phyloP scores from a whole-genome alignment of 192 early-diverging fungal genomes.

The Entomortierella chlamydospora region DNA sequence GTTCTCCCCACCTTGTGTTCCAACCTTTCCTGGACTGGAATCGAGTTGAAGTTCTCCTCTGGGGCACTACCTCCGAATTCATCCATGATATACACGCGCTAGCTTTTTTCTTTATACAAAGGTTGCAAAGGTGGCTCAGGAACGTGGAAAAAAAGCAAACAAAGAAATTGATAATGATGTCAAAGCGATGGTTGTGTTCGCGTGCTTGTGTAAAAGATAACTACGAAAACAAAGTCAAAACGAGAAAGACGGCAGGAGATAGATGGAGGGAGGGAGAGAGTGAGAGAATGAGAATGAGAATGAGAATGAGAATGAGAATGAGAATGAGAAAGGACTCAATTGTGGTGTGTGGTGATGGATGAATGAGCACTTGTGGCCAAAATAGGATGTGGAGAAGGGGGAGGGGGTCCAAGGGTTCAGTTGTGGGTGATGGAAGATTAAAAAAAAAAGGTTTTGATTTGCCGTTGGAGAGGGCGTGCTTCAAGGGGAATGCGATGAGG shows the following conservation, averaged over 20 bases:
- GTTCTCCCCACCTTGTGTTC: constrained; percentile 81
- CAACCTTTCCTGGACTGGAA: constrained; percentile 84
- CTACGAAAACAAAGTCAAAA: too few species aligned
- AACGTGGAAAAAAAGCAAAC: neutral
- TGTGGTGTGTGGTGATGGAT: neutral
- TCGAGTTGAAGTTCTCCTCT: constrained; percentile 82
- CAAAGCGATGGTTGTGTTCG: too few species aligned
- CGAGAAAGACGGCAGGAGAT: neutral
- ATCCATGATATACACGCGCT: constrained; percentile 30
- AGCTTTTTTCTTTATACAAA: neutral
- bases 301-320: neutral
- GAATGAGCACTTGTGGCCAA: constrained; percentile 10
- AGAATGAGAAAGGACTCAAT: neutral
- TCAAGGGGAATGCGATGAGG: too few species aligned
- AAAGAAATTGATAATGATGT: neutral
- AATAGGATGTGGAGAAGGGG: constrained; percentile 11
- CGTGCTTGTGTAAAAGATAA: too few species aligned
- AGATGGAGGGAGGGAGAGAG: neutral
- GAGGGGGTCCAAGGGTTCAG: neutral
- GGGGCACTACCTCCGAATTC: constrained; percentile 49
- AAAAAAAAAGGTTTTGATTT: neutral
- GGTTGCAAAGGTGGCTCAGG: neutral
- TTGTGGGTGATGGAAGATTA: neutral
- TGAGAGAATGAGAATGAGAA: neutral
- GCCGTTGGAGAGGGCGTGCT: too few species aligned